Conservation (phyloP, 129 eudicot genomes). For the Artemisia tridentata region DNA sequence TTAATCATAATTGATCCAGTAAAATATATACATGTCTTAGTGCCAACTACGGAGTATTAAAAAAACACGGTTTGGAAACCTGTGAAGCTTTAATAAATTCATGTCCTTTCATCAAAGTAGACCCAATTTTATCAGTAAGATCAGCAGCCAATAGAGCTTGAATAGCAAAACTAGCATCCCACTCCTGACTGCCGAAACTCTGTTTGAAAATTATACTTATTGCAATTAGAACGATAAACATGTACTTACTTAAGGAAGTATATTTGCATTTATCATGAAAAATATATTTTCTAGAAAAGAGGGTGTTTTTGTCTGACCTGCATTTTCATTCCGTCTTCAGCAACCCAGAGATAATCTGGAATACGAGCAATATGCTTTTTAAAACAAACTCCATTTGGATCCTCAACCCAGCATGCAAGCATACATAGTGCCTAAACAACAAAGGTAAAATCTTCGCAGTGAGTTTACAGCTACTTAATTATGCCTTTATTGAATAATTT, state of each 20-base stretch:
- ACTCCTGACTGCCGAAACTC: constrained; percentile 87
- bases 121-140: constrained; percentile 54
- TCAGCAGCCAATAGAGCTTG: constrained; percentile 79
- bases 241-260: background rate
- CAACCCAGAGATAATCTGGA: constrained; percentile 87
- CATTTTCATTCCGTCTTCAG: constrained; percentile 99
- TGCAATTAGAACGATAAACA: background rate
- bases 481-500: background rate
- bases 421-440: constrained; percentile 59
- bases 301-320: constrained; percentile 44
- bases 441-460: background rate
- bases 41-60: background rate
- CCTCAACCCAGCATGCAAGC: constrained; percentile 98
- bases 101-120: constrained; percentile 69
- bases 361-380: constrained; percentile 83
- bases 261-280: constrained; percentile 12
- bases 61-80: constrained; percentile 34
- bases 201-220: constrained; percentile 26
- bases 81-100: constrained; percentile 78
- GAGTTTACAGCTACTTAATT: background rate
- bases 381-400: constrained; percentile 76
- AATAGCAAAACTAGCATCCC: constrained; percentile 79
- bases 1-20: background rate
- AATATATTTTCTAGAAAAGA: background rate
- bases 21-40: background rate